Base-by-base conservation (phyloP, 2,329 filamentous ascomycete species). In the Colletotrichum gloeosporioides region DNA sequence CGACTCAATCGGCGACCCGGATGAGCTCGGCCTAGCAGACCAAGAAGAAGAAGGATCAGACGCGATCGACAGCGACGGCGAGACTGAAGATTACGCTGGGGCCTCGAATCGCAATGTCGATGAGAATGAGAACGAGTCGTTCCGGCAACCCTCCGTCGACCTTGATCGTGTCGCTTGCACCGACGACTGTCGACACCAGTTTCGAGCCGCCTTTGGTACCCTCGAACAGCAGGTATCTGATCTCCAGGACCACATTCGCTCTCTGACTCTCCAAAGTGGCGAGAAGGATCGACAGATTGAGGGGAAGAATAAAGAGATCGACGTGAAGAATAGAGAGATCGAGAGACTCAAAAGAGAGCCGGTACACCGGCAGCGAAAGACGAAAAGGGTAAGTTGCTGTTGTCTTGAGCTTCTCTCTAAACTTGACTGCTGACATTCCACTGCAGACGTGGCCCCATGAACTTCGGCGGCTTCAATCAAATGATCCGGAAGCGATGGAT, bases 361-460 rank as follows among this genome's bases (percentile, higher is more conserved):
- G 12, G 57, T 53, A 53, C 44, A 53, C n/a, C 44, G 44, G 18
- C 57, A 70, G 36, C 44, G 68, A 32, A 49, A 70, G 18, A 70
- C 57, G 8, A 32, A 34, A 12, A 73, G 65, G 39, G 71, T 69
- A 27, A 39, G 71, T 27, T 12, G n/a, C 18, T 15, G 16, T 31
- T 13, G 4, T 62, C 39, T 18, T 13, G 18, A 53, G 12, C 44
- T 53, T 39, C 27, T 22, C 12, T n/a, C 9, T 6, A 7, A 22
- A 16, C 18, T 15, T 53, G 39, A 12, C 6, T 16, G 27, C 71
- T 73, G 15, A 73, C 39, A 22, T 6, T 12, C 2, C 22, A 12
- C 13, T 31, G 7, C 9, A 73, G 71, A 77, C 73, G 0, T 77
- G 76, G 76, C 73, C 74, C 8, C 12, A 39, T 4, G 8, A 69